Conservation (phyloP, 73 alveolate species). For the Diophrys sp. region DNA sequence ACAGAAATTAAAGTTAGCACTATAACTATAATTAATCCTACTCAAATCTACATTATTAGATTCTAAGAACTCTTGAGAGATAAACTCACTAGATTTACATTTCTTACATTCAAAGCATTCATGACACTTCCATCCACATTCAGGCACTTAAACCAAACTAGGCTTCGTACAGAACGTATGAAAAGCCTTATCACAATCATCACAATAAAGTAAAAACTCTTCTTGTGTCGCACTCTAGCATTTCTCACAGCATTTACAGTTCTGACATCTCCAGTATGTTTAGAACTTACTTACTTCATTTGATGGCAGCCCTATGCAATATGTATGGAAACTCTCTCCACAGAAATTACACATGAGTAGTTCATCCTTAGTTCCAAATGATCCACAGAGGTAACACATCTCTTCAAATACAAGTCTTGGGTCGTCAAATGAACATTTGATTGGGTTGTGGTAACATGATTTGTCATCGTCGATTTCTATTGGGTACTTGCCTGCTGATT, state of each 20-base stretch:
- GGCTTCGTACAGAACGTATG: conserved; percentile 58
- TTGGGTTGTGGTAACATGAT: conserved; percentile 54
- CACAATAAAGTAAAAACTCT: conserved; percentile 55
- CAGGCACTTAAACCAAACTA: conserved; percentile 33
- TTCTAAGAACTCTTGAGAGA: conserved; percentile 1
- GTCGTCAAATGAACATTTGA: conserved; percentile 46
- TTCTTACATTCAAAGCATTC: conserved; percentile 57
- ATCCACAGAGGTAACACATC: conserved; percentile 62
- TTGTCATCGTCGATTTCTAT: conserved; percentile 39
- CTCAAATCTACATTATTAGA: not conserved
- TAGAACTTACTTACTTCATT: conserved; percentile 23
- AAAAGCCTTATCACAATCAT: conserved; percentile 63
- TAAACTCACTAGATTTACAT: conserved; percentile 38
- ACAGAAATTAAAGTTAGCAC: conserved; percentile 38
- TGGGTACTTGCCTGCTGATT: conserved; percentile 18
- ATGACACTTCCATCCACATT: conserved; percentile 61
- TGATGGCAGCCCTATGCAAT: conserved; percentile 35
- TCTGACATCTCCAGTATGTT: conserved; percentile 58
- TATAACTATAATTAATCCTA: conserved; percentile 15
- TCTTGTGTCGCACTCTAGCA: conserved; percentile 55
- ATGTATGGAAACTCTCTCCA: conserved; percentile 68
- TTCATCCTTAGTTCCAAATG: conserved; percentile 50
- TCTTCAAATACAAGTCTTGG: conserved; percentile 46
- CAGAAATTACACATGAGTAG: conserved; percentile 55
- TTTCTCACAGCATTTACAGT: conserved; percentile 58